A percentile compares a stretch with the other conserved stretches of the same genome.
phyloP scores from a whole-genome alignment of 176 grass and related monocot genomes.

The Aegilops longissima region DNA sequence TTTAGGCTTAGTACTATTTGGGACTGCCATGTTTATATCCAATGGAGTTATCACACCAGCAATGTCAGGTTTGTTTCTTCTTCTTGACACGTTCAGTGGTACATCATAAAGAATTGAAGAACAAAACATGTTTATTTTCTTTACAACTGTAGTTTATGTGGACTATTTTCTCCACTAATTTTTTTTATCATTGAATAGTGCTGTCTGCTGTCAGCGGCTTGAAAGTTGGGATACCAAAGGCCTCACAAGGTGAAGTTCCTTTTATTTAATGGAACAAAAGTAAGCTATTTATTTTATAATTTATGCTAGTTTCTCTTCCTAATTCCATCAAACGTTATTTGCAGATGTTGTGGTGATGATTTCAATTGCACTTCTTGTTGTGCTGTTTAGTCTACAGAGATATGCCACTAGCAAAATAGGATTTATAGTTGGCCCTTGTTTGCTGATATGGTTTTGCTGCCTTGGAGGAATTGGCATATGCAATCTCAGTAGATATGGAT shows the following conservation, averaged over 20 bases:
- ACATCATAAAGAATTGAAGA: slow-evolving; percentile 8
- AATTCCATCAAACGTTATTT: slow-evolving; percentile 27
- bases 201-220: slow-evolving; percentile 89
- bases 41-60: slow-evolving; percentile 95
- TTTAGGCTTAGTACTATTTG: slow-evolving; percentile 81
- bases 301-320: slow-evolving; percentile 9
- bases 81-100: background rate
- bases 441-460: slow-evolving; percentile 96
- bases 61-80: slow-evolving; percentile 85
- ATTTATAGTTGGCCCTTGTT: slow-evolving; percentile 79
- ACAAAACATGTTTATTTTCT: background rate
- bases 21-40: slow-evolving; percentile 93
- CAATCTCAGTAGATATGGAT: slow-evolving; percentile 80
- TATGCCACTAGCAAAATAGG: slow-evolving; percentile 95
- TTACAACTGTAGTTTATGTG: background rate
- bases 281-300: background rate
- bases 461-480: slow-evolving; percentile 84
- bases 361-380: slow-evolving; percentile 88
- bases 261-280: slow-evolving; percentile 8
- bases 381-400: slow-evolving; percentile 84
- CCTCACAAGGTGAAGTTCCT: slow-evolving; percentile 57
- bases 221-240: slow-evolving; percentile 74
- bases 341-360: slow-evolving; percentile 88
- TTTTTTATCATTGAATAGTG: slow-evolving; percentile 59
- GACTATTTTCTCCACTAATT: slow-evolving; percentile 1